Conservation (phyloP, 2,329 filamentous ascomycete species). For the Cytospora mali region DNA sequence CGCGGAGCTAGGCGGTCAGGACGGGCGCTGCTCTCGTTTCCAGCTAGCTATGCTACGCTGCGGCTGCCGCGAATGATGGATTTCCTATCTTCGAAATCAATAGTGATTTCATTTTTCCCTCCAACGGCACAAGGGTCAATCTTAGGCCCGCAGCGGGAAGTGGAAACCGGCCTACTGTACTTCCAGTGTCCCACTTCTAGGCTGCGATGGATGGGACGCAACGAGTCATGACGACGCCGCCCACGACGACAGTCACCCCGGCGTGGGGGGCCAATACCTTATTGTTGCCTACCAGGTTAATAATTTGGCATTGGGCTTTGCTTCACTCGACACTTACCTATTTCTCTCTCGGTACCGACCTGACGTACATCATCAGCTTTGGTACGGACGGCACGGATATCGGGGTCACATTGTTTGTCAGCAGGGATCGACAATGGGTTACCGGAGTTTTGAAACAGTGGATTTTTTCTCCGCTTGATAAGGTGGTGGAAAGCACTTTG, state of each 20-base stretch:
- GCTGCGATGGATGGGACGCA: not conserved
- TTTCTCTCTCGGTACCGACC: not conserved
- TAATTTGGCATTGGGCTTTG: not conserved
- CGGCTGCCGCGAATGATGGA: constrained; percentile 9
- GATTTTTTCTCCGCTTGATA: not conserved
- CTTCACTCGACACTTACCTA: not conserved
- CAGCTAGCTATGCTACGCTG: constrained; percentile 1
- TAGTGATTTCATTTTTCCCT: not conserved
- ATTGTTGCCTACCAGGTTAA: not conserved
- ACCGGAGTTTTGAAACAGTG: not conserved
- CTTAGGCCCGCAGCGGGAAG: constrained; percentile 11
- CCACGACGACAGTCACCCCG: constrained; percentile 12
- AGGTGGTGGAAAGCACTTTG: not conserved
- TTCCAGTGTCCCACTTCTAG: constrained; percentile 2
- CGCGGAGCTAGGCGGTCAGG: not conserved
- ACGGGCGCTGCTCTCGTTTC: not conserved
- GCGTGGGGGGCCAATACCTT: not conserved
- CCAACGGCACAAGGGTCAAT: not conserved
- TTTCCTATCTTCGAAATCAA: constrained; percentile 7
- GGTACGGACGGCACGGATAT: not conserved
- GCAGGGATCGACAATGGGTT: not conserved
- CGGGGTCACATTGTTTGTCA: not conserved
- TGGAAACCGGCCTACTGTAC: constrained; percentile 9
- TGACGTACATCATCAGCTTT: not conserved
- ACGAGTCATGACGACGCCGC: constrained; percentile 23